Evolutionary conservation across 495 filamentous ascomycete species (phyloP).

Genomic region (Hypomontagnella monticulosa): DNA sequence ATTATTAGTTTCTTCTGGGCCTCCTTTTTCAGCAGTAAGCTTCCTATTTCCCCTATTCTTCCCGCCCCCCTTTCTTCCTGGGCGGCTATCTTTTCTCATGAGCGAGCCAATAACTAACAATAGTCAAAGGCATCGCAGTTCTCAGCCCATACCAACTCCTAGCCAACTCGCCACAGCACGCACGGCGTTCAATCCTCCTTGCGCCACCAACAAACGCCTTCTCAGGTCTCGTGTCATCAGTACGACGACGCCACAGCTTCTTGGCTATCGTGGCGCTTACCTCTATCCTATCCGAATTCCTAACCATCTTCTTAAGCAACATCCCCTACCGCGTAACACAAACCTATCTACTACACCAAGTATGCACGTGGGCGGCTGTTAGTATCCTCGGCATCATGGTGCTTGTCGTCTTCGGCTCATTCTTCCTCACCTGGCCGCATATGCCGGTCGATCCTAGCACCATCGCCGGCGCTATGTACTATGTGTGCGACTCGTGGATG

Average conservation of each 20-base stretch:
- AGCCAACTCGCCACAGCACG: slow-evolving; percentile 31
- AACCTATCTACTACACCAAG: slow-evolving; percentile 44
- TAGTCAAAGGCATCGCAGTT: slow-evolving; percentile 28
- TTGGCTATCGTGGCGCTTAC: slow-evolving; percentile 46
- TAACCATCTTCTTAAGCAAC: slow-evolving; percentile 51
- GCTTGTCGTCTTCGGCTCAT: slow-evolving; percentile 44
- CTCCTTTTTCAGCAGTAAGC: slow-evolving; percentile 48
- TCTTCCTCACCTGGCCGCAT: slow-evolving; percentile 43
- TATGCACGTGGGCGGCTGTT: slow-evolving; percentile 49
- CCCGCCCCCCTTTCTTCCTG: neutral
- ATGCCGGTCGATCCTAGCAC: slow-evolving; percentile 47
- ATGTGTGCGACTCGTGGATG: slow-evolving; percentile 47
- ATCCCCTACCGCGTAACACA: slow-evolving; percentile 52
- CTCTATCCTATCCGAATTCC: slow-evolving; percentile 50
- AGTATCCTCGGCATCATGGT: slow-evolving; percentile 52
- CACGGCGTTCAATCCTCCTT: slow-evolving; percentile 49
- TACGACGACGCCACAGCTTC: slow-evolving; percentile 45
- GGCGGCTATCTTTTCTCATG: neutral
- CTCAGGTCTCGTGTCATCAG: slow-evolving; percentile 49
- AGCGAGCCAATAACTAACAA: slow-evolving; percentile 4
- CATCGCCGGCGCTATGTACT: slow-evolving; percentile 46
- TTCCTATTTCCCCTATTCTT: neutral
- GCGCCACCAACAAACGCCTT: slow-evolving; percentile 49
- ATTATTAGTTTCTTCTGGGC: slow-evolving; percentile 56
- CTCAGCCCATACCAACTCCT: slow-evolving; percentile 48